Conservation (phyloP, 2,329 filamentous ascomycete genomes). For the Sclerotiophoma versabilis region DNA sequence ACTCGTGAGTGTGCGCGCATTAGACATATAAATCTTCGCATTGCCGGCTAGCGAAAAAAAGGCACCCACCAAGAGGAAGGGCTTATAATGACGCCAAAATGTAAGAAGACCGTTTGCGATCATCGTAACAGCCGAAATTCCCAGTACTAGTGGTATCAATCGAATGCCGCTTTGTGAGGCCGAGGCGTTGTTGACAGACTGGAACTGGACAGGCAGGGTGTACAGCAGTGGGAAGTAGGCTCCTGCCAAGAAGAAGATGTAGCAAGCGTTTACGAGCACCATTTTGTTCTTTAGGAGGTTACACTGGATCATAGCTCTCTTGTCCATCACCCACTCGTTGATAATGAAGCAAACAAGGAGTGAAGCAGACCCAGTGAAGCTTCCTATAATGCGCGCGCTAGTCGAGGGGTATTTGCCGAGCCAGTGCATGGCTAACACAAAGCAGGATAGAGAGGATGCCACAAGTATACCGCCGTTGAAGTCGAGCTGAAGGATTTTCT, state of each 20-base stretch:
- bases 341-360: constrained; percentile 53
- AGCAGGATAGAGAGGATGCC: constrained; percentile 31
- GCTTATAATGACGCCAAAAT: constrained; percentile 50
- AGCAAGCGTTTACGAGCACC: constrained; percentile 26
- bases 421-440: constrained; percentile 41
- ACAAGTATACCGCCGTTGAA: constrained; percentile 31
- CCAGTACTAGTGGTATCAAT: constrained; percentile 38
- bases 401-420: constrained; percentile 52
- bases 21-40: constrained; percentile 44
- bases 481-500: constrained; percentile 36
- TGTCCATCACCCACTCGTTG: constrained; percentile 37
- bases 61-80: constrained; percentile 49
- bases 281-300: constrained; percentile 29
- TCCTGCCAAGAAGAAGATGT: constrained; percentile 36
- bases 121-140: constrained; percentile 38
- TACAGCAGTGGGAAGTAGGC: constrained; percentile 40
- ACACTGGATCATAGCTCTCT: constrained; percentile 37
- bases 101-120: constrained; percentile 35
- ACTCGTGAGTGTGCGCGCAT: constrained; percentile 43
- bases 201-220: constrained; percentile 39
- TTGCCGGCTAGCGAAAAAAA: constrained; percentile 29
- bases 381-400: constrained; percentile 53
- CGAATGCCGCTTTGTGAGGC: constrained; percentile 38
- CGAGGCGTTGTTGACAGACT: constrained; percentile 34
- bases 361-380: constrained; percentile 58